Conservation (phyloP, 805 yeast genomes). For the Candida anglica region DNA sequence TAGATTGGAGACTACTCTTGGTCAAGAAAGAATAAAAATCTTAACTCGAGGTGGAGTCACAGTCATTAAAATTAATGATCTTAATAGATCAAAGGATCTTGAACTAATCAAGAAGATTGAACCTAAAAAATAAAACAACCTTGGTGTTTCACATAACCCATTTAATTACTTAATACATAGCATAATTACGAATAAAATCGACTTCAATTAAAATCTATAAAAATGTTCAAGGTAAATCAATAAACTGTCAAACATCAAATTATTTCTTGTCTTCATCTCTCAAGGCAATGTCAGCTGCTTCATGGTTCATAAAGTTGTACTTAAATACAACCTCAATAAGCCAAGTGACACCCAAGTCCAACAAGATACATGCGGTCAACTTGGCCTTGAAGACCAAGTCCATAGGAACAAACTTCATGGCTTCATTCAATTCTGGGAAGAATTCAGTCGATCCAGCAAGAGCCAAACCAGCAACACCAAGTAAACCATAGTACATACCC, state of each 20-base stretch:
- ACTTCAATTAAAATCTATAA: neutral
- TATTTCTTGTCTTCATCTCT: slow-evolving; percentile 18
- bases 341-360: slow-evolving; percentile 78
- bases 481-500: slow-evolving; percentile 94
- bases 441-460: slow-evolving; percentile 91
- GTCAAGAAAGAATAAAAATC: slow-evolving; percentile 14
- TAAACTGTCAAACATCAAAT: slow-evolving; percentile 1
- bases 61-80: slow-evolving; percentile 20
- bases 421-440: slow-evolving; percentile 89
- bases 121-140: neutral
- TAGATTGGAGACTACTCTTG: slow-evolving; percentile 16
- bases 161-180: too few species aligned
- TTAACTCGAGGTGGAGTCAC: slow-evolving; percentile 18
- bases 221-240: too few species aligned
- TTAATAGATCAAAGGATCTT: slow-evolving; percentile 27
- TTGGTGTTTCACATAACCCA: too few species aligned
- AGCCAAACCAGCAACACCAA: slow-evolving; percentile 88
- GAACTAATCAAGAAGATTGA: slow-evolving; percentile 7
- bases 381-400: slow-evolving; percentile 64
- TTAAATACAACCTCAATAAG: slow-evolving; percentile 78
- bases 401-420: slow-evolving; percentile 91
- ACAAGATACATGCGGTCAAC: slow-evolving; percentile 65
- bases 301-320: slow-evolving; percentile 81
- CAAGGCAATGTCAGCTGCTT: slow-evolving; percentile 85
- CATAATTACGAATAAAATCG: too few species aligned